Base-by-base conservation (phyloP, 768 basidiomycete genomes). In the Stropharia rugosoannulata region DNA sequence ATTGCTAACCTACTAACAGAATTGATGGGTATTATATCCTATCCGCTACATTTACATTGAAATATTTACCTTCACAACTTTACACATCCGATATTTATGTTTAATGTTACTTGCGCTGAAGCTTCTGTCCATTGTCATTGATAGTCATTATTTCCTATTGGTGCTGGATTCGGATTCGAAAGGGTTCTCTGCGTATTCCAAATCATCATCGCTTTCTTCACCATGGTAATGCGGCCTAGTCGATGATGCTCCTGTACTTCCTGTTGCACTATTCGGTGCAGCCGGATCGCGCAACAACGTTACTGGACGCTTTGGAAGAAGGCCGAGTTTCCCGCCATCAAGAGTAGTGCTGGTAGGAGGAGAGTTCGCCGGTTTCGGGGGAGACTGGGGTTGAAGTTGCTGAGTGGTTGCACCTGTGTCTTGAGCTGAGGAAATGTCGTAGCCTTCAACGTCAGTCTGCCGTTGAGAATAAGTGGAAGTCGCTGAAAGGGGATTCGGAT, bases 171-270 rank as follows among this genome's bases (percentile, higher is more conserved):
- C 54, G 6, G 54, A 47, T 40, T 90, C 87, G 57, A 90, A 90
- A 36, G 88, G 88, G 62, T 83, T 89, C 76, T 89, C 86, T 3
- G 80, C 78, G 67, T 87, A 90, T 68, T 89, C 88, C 60, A 87
- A 63, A n/a, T 81, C 84, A 52, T 84, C 84, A 6, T 56, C 55
- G 18, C 35, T 43, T 22, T 52, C 57, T 41, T 54, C 40, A 53
- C 25, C 48, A 47, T 42, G 54, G 35, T 44, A 46, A 55, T 59
- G 51, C 54, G 58, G 51, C 50, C 62, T 60, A 58, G 48, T 41
- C 3, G 6, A 7, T 32, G 29, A 32, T 32, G 29, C 29, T 32
- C 29, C 29, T 15, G 52, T 38, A 52, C 40, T 27, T 11, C 53
- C 45, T 45, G 50, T 22, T 38, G 55, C 19, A 10, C 55, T 42